Evolutionary conservation across 345 rosid species (phyloP), one percentile per base, ranked within the genome.

Genomic region (Eutrema heterophyllum): DNA sequence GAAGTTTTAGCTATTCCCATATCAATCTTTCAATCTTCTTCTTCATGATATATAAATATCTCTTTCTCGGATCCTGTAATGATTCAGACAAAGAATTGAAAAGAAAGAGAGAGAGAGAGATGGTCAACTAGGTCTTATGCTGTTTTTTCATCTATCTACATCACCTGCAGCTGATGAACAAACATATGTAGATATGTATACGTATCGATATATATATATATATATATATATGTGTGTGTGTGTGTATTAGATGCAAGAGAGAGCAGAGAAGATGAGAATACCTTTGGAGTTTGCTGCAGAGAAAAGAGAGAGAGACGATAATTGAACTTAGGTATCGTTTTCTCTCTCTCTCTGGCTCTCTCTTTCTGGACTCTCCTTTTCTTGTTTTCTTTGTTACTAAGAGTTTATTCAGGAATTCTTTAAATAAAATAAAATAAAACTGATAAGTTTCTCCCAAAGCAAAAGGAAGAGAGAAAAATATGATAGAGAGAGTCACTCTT

Each of bases 1-100:
- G 80, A 72, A 39, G 84, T 78, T 71, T 80, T 82, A 77, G 89
- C 86, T 90, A 90, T 79, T 81, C 87, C 95, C 95, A 87, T 92
- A 83, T 57, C 73, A 63, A 53, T 66, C 64, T 26, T 73, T 67
- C 56, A 71, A 72, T 77, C 71, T 51, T 72, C 76, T 79, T 83
- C 81, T 62, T 84, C 83, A 66, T 82, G 83, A 66, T 83, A 55
- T 65, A 41, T 70, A 26, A 5, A 12, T 54, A 21, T 39, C 53
- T 61, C 63, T 53, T n/a, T 51, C 30, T 44, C 5, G 74, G 64
- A 52, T 61, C 74, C 79, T 68, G 79, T 44, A 61, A 52, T 61
- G 45, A 75, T 75, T 68, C 33, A 75, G 35, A 68, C 64, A 75
- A 60, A 74, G 29, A 39, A 57, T 9, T 29, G 7, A 21, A 29